Evolutionary conservation across 78 protist genomes (phyloP), one percentile per base, ranked within the genome.

Genomic region (Dictyostelium discoideum): DNA sequence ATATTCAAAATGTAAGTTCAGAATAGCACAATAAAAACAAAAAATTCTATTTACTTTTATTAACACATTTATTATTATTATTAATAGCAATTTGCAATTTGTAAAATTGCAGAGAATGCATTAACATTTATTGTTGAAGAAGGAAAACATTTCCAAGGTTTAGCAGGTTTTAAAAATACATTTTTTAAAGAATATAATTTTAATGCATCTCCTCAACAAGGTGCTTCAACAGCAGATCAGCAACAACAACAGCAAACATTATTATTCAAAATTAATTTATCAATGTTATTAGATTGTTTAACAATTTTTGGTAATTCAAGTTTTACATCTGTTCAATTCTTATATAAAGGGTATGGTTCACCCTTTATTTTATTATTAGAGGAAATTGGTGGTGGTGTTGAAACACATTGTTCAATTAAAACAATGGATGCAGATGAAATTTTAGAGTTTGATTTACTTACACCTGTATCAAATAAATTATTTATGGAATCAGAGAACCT

Each of bases 401-500:
- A n/a, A n/a, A 82, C 94, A 1, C 74, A 80, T 8, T 90, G 94
- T 37, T 57, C 81, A 18, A 57, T 90, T 9, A 63, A 73, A 24
- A 82, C 94, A 16, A 73, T 90, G 85, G 94, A 90, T 39, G 76
- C 93, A 11, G 93, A 77, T 7, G 77, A 78, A 18, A 18, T 79
- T n/a, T 22, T 44, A 37, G 54, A 54, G 54, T 90, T 90, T 77
- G 85, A 76, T 57, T 9, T 50, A 9, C 8, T 44, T 44, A 26
- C 74, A 13, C 39, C 80, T 3, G 85, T 90, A 3, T 46, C 48
- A 8, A 79, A 90, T 77, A 50, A 63, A n/a, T 10, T 90, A 24
- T 44, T 90, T 24, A 79, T 90, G 22, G 94, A 90, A 8, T 84
- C 94, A 16, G 81, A 76, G 29, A 44, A 46, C 39, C 81, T 90